Base-by-base conservation (phyloP, 768 basidiomycete genomes). In the Podaxis sp. region DNA sequence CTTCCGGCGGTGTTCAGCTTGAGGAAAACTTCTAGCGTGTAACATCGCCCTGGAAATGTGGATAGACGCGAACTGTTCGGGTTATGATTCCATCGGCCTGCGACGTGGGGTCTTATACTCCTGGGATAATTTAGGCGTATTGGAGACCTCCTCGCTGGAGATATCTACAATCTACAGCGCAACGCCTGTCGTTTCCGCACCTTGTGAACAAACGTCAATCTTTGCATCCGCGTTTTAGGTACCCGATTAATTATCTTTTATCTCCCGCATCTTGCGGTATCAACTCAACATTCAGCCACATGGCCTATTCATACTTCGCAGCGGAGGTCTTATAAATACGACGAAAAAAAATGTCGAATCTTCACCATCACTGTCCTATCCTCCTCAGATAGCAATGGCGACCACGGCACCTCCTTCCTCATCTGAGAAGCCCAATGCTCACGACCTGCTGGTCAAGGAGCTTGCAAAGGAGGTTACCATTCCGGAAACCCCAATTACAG, bases 391-490 rank as follows among this genome's bases (percentile, higher is more conserved):
- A 38, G 38, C 48, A 58, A 60, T 60, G 58, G 48, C 50, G 33
- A 40, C 50, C 38, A 51, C 20, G 24, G 41, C 46, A 6, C 33
- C 49, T 40, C 20, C 20, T 40, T 24, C 20, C 38, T 24, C 54
- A 38, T 3, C 20, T 3, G 48, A 37, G 20, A 60, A 40, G 26
- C 11, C n/a, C 37, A 22, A 20, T 11, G 50, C 49, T 36, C 59
- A 54, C 37, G 51, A 41, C 51, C 51, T 28, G 20, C n/a, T 60
- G 24, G 51, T 44, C 28, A 26, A 53, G 51, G 51, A 54, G 26
- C 50, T 53, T 30, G 59, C 59, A 6, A 30, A 53, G 40, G 59
- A 60, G 38, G 48, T 60, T 38, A 11, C 51, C 26, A 17, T 40
- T n/a, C 26, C 13, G 28, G 40, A 33, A 28, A 17, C 51, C 15